Conservation (phyloP, 208 protist genomes). For the Leishmania amazonensis region DNA sequence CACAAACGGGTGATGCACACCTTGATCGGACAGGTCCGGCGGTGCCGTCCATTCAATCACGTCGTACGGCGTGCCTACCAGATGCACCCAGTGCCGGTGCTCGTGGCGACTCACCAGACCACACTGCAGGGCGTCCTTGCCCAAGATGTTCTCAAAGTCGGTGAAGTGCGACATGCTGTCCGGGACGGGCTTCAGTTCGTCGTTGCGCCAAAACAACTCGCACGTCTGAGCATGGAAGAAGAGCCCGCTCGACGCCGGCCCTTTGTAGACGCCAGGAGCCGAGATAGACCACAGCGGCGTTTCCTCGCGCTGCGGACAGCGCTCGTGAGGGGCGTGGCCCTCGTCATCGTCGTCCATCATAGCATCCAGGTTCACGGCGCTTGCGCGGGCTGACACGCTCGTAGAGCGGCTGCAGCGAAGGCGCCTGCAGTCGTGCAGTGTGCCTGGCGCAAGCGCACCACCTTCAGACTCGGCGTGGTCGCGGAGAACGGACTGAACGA, state of each 20-base stretch:
- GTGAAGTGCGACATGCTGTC: constrained; percentile 89
- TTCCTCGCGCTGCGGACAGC: constrained; percentile 1
- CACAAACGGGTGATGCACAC: constrained; percentile 50
- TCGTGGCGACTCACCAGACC: constrained; percentile 62
- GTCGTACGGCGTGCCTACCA: constrained; percentile 84
- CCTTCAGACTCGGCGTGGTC: constrained; percentile 23
- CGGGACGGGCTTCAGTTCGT: constrained; percentile 79
- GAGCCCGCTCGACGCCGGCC: constrained; percentile 46
- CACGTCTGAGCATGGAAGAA: constrained; percentile 73
- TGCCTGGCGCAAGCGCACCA: neutral
- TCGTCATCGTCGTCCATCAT: constrained; percentile 14
- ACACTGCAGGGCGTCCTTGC: constrained; percentile 70
- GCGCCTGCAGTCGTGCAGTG: constrained; percentile 11
- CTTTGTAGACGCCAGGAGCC: constrained; percentile 47
- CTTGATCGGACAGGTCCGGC: constrained; percentile 45
- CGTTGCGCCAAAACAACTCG: constrained; percentile 84
- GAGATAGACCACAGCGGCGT: constrained; percentile 8
- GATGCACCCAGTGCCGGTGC: constrained; percentile 80
- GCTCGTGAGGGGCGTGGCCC: neutral
- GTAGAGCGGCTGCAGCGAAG: constrained; percentile 16
- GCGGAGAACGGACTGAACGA: constrained; percentile 47
- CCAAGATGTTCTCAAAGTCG: constrained; percentile 84
- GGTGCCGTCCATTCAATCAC: constrained; percentile 73
- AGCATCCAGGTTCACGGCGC: constrained; percentile 22
- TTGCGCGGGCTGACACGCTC: constrained; percentile 18